Base-by-base conservation (phyloP, 257 asterid genomes). In the Petunia axillaris region DNA sequence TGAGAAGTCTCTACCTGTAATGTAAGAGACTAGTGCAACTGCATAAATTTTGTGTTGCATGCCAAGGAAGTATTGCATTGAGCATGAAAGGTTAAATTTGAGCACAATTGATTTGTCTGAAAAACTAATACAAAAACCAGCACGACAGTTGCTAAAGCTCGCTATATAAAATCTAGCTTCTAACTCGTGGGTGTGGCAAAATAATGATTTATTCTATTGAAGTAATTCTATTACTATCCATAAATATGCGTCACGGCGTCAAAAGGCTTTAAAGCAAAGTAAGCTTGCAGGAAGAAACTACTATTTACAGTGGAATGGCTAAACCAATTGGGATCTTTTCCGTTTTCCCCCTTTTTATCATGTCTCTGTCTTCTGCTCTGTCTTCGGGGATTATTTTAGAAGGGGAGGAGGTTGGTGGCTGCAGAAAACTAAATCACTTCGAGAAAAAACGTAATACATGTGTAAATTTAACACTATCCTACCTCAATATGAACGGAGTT, bases 401-500 rank as follows among this genome's bases (percentile, higher is more conserved):
- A 52, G 13, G 57, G 57, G 10, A 9, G 57, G 10, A 2, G 60
- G 60, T 9, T 55, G 3, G 60, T 25, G 39, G 8, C 8, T 8
- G n/a, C 55, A 38, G 43, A 5, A 64, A 41, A n/a, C 3, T n/a
- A 67, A n/a, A 43, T 8, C 35, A 43, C 39, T 67, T 7, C 55
- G 0, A 50, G 54, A 8, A 13, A 9, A 50, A 25, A 7, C 57
- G 0, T 8, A 43, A 8, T 6, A 41, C 53, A 38, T 53, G 50
- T 15, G 25, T 38, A 52, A 46, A 58, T 6, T 58, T 53, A 35
- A 16, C 7, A 35, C 70, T 50, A 38, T 13, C 35, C 55, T 60
- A 93, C 99, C 97, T 91, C 81, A 95, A 81, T 79, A 90, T 90
- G 85, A 95, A 95, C 2, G 97, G 97, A 84, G 82, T 83, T 74